Evolutionary conservation across 441 rosid species (phyloP).

Genomic region (Pelargonium fulgidum): DNA sequence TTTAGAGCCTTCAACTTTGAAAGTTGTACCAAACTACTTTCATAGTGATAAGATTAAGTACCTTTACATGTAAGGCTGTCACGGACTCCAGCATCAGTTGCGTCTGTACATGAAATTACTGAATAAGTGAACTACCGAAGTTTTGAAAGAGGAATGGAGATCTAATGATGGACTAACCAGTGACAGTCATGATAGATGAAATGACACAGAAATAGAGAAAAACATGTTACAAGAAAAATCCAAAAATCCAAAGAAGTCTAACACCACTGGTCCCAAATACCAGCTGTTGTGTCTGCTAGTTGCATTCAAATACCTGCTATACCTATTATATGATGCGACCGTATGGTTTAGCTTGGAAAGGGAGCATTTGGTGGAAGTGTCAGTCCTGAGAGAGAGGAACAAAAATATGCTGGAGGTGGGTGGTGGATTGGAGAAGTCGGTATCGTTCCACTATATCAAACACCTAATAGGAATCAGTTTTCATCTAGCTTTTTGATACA

Average conservation of each 20-base stretch:
- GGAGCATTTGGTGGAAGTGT: too few relatives aligned
- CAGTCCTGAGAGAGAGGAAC: too few relatives aligned
- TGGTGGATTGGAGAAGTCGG: too few relatives aligned
- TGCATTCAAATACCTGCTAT: too few relatives aligned
- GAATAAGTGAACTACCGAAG: slow-evolving; percentile 4
- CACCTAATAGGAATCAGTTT: too few relatives aligned
- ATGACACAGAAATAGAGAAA: background rate
- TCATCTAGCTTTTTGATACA: too few relatives aligned
- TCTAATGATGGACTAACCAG: background rate
- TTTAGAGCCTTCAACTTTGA: background rate
- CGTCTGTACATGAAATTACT: slow-evolving; percentile 25
- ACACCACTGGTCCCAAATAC: background rate
- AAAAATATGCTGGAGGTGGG: too few relatives aligned
- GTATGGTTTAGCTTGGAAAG: too few relatives aligned
- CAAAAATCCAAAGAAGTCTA: background rate
- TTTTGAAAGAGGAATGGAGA: background rate
- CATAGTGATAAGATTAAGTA: background rate
- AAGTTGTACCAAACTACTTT: background rate
- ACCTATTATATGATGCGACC: too few relatives aligned
- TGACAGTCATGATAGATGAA: background rate
- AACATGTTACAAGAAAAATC: background rate
- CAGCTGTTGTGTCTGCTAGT: background rate
- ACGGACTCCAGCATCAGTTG: slow-evolving; percentile 27
- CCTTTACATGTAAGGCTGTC: slow-evolving; percentile 31
- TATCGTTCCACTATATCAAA: too few relatives aligned